Evolutionary conservation across 345 rosid genomes (phyloP).

Genomic region (Angophora floribunda): DNA sequence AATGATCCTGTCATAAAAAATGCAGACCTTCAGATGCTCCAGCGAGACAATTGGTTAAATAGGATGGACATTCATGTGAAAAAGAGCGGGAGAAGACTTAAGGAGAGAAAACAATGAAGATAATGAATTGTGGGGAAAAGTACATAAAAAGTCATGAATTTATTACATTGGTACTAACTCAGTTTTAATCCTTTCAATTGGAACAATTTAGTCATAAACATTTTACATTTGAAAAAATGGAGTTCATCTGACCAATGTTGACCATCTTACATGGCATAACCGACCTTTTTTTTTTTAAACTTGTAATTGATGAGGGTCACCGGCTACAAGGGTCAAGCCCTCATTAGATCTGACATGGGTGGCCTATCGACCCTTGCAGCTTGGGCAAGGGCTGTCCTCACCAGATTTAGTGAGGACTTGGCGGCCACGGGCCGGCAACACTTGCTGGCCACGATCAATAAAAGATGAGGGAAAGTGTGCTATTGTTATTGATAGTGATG

Average conservation of each 20-base stretch:
- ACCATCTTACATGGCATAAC: rapidly evolving
- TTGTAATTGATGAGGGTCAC: too few relatives aligned
- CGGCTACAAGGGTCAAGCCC: too few relatives aligned
- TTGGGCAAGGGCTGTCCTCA: too few relatives aligned
- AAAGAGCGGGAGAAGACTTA: not conserved
- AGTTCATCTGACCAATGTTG: rapidly evolving
- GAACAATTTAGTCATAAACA: rapidly evolving
- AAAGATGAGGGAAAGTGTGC: too few relatives aligned
- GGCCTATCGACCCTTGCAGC: not conserved
- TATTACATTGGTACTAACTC: rapidly evolving
- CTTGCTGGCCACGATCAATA: not conserved
- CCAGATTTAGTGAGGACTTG: too few relatives aligned
- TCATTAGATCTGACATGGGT: rapidly evolving
- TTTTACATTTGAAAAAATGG: too few relatives aligned
- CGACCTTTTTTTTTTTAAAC: too few relatives aligned
- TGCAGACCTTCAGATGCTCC: not conserved
- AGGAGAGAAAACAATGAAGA: not conserved
- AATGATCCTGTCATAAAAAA: not conserved
- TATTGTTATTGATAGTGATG: too few relatives aligned
- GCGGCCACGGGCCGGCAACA: rapidly evolving
- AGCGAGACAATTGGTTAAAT: not conserved
- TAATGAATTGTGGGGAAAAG: not conserved
- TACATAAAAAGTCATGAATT: rapidly evolving
- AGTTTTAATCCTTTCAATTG: not conserved
- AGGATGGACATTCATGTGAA: not conserved